Evolutionary conservation across 208 protist species (phyloP).

Genomic region (Porcisia deanei): DNA sequence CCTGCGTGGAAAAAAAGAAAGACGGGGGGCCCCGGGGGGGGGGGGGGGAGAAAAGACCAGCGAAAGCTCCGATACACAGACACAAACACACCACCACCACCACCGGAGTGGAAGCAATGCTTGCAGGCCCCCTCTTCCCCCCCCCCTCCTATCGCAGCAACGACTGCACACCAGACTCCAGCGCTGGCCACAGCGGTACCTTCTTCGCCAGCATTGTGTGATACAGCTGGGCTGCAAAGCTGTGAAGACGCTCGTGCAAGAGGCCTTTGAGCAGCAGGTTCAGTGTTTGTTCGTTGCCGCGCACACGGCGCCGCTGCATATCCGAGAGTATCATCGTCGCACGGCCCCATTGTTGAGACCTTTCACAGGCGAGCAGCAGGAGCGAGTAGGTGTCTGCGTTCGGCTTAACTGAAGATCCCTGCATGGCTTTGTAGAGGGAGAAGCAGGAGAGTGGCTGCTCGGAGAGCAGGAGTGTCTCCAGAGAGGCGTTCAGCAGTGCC

Average conservation of each 20-base stretch:
- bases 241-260: conserved; percentile 59
- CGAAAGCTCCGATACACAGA: too few relatives aligned
- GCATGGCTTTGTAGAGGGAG: conserved; percentile 58
- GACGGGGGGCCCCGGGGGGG: too few relatives aligned
- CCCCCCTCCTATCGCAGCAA: conserved; percentile 2
- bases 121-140: background rate
- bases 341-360: conserved; percentile 65
- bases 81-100: background rate
- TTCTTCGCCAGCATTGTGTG: conserved; percentile 68
- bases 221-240: conserved; percentile 74
- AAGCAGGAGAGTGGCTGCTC: conserved; percentile 72
- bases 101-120: background rate
- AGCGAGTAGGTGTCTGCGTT: conserved; percentile 83
- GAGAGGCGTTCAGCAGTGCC: conserved; percentile 73
- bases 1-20: too few relatives aligned
- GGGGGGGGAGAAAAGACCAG: background rate
- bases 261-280: conserved; percentile 88
- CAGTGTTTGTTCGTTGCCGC: conserved; percentile 70
- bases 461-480: conserved; percentile 83
- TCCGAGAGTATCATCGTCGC: conserved; percentile 66
- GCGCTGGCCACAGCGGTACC: conserved; percentile 78
- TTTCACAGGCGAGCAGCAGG: conserved; percentile 79
- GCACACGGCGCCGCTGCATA: conserved; percentile 76
- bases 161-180: conserved; percentile 49
- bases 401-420: conserved; percentile 25